These are phyloP conservation scores for Ophiosphaerella herpotricha DNA, from an alignment of 2,329 filamentous ascomycete genomes.

Conservation along the genomic window DNA sequence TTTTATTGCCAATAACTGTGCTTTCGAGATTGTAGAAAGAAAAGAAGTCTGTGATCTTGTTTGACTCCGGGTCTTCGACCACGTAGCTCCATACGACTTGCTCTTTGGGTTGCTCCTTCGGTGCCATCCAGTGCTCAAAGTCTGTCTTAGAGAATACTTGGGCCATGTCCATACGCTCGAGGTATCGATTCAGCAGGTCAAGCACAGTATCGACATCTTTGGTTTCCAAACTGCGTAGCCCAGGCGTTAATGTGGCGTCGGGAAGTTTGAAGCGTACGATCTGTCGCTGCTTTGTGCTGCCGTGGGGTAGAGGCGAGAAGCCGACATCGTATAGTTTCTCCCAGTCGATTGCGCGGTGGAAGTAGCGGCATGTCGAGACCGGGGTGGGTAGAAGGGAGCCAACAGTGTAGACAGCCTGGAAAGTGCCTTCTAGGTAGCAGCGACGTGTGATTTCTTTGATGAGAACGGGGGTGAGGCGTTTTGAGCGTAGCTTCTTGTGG, in stretches of 20 bases:
- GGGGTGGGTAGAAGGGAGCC: conserved; percentile 90
- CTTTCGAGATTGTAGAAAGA: conserved; percentile 96
- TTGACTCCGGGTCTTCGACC: conserved; percentile 70
- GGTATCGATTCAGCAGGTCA: conserved; percentile 75
- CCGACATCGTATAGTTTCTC: conserved; percentile 92
- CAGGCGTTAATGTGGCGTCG: conserved; percentile 70
- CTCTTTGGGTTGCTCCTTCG: conserved; percentile 61
- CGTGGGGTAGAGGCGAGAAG: conserved; percentile 84
- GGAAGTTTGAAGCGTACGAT: conserved; percentile 85
- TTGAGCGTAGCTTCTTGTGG: conserved; percentile 95
- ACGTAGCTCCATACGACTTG: conserved; percentile 95
- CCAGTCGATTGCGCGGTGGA: conserved; percentile 93
- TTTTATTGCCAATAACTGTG: conserved; percentile 80
- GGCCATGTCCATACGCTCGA: conserved; percentile 79
- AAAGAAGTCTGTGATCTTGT: conserved; percentile 93
- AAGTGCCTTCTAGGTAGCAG: conserved; percentile 84
- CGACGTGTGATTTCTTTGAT: conserved; percentile 97
- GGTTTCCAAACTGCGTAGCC: conserved; percentile 77
- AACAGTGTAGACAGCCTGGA: conserved; percentile 95
- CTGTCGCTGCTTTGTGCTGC: conserved; percentile 84
- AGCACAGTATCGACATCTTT: conserved; percentile 79
- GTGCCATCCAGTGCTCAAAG: conserved; percentile 83
- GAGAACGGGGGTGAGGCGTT: conserved; percentile 87
- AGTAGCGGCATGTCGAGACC: conserved; percentile 92
- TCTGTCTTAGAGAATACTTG: conserved; percentile 81